Evolutionary conservation across 78 protist genomes (phyloP).

Genomic region (Speleostelium caveatum): DNA sequence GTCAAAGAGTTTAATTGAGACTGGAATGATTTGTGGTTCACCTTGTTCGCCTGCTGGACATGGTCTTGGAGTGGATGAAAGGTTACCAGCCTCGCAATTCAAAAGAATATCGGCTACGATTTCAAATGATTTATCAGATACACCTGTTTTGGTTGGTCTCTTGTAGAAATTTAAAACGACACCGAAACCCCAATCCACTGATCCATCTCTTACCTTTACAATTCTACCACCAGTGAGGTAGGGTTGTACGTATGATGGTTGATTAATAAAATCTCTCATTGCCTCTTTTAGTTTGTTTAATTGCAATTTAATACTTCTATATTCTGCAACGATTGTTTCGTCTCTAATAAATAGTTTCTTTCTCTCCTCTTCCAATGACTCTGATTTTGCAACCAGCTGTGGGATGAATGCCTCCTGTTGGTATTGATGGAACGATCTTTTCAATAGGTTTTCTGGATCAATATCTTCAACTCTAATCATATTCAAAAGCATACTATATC

Average conservation of each 20-base stretch:
- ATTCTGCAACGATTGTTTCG: constrained; percentile 60
- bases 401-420: constrained; percentile 87
- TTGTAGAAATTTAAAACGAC: constrained; percentile 85
- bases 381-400: constrained; percentile 41
- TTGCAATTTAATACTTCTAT: constrained; percentile 13
- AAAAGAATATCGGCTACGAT: constrained; percentile 78
- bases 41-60: constrained; percentile 19
- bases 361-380: constrained; percentile 51
- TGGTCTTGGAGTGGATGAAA: constrained; percentile 42
- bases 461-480: constrained; percentile 93
- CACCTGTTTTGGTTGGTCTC: constrained; percentile 25
- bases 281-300: constrained; percentile 48
- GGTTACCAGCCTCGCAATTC: background rate
- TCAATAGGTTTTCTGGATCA: constrained; percentile 88
- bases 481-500: constrained; percentile 96
- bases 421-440: constrained; percentile 92
- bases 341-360: constrained; percentile 19
- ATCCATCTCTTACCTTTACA: constrained; percentile 73
- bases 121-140: constrained; percentile 63
- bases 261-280: constrained; percentile 56
- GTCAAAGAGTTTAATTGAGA: constrained; percentile 62
- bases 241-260: constrained; percentile 84
- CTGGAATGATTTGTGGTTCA: constrained; percentile 66
- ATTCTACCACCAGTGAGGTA: constrained; percentile 93
- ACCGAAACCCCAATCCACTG: constrained; percentile 93